Base-by-base conservation (phyloP, 257 asterid genomes). In the Penstemon newberryi region DNA sequence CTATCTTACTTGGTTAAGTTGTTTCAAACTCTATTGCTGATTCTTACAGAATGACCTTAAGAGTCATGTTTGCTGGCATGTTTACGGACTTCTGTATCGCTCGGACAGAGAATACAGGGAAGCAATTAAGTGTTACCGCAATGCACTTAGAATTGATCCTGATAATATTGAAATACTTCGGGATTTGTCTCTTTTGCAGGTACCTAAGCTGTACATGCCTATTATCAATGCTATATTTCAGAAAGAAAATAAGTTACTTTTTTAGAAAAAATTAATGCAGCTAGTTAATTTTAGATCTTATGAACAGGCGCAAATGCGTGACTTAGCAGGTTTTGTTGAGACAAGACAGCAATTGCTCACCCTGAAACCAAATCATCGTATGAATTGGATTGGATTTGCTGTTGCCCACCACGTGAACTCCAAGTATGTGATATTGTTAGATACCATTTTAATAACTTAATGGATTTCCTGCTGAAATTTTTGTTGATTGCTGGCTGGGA, bases 31-130 rank as follows among this genome's bases (percentile, higher is more conserved):
- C 71, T 46, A 65, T 71, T 73, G 74, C 43, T 58, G 49, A 60
- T 80, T 70, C 84, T 51, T 73, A 88, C 96, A 94, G 99, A 94
- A 94, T 91, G 96, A 94, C 79, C 92, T 94, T 42, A 94, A 94
- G 86, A 94, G 99, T 79, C 99, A 94, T 79, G 95, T 94, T 66
- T 94, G 99, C 82, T 94, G 99, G 99, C 99, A 94, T 75, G 99
- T 94, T 51, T 94, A 87, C 77, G 99, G 99, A 65, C 99, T 94
- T 72, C 79, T 94, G 56, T 94, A 94, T 68, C 89, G 99, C 12
- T 91, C 99, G 2, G 99, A 94, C 79, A 87, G 99, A 84, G 99
- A 94, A 78, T 94, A 94, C 81, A 80, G 97, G 77, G 99, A 94
- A 75, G 99, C 99, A 66, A 94, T 94, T 71, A 94, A 94, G 78